Evolutionary conservation across 1,284 basidiomycete genomes (phyloP).

Genomic region (Trametes polyzona): DNA sequence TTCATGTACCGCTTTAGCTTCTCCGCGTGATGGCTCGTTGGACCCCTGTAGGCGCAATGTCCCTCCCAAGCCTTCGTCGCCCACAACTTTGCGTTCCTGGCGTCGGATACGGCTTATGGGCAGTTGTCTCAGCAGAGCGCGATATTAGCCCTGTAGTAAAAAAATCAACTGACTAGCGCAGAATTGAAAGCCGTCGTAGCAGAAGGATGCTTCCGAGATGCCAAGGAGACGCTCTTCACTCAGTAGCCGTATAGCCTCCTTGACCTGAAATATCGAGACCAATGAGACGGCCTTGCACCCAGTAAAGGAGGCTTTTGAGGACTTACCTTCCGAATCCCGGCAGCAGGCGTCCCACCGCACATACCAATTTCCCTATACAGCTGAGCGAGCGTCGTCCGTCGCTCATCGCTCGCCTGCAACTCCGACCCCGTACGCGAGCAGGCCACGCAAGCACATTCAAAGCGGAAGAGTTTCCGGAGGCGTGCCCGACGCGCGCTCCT

Average conservation of each 20-base stretch:
- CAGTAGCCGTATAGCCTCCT: conserved; percentile 26
- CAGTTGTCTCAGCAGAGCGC: not conserved
- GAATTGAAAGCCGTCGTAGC: conserved; percentile 34
- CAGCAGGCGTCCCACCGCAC: conserved; percentile 24
- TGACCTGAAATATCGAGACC: conserved; percentile 13
- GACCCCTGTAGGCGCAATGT: conserved; percentile 24
- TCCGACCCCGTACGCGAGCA: conserved; percentile 36
- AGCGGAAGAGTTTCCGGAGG: conserved; percentile 55
- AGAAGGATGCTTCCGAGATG: conserved; percentile 24
- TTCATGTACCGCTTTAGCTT: conserved; percentile 26
- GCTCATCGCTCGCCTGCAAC: conserved; percentile 25
- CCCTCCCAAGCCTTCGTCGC: conserved; percentile 30
- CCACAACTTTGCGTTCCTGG: conserved; percentile 34
- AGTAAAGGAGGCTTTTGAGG: no score
- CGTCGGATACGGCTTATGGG: conserved; percentile 29
- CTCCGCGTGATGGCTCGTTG: conserved; percentile 26
- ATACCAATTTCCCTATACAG: conserved; percentile 28
- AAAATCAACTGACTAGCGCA: conserved; percentile 12
- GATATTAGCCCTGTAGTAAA: no score
- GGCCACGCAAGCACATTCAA: conserved; percentile 53
- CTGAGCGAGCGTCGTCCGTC: conserved; percentile 20
- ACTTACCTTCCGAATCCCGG: conserved; percentile 29
- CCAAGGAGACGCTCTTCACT: conserved; percentile 26
- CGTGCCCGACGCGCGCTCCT: conserved; percentile 42
- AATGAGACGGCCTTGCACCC: not conserved